Evolutionary conservation across 192 early-diverging fungal species (phyloP).

Genomic region (Coemansia sp.): DNA sequence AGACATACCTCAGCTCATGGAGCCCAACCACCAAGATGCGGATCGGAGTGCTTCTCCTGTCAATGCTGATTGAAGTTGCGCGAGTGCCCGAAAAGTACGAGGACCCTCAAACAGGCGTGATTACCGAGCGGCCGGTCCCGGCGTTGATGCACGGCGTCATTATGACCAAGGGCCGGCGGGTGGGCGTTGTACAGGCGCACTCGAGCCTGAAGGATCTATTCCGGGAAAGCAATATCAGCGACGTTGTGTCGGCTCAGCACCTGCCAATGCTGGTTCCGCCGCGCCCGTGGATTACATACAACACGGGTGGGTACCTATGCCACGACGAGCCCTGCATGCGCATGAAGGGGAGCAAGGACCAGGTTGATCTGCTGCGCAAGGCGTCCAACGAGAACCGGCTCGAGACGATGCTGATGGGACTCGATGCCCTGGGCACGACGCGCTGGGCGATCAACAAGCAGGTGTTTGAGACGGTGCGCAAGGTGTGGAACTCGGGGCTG

Average conservation of each 20-base stretch:
- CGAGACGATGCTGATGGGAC: slow-evolving; percentile 58
- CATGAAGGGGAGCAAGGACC: slow-evolving; percentile 61
- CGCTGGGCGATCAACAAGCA: slow-evolving; percentile 83
- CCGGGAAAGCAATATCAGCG: slow-evolving; percentile 51
- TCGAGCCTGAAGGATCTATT: slow-evolving; percentile 64
- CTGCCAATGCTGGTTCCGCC: slow-evolving; percentile 93
- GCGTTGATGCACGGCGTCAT: slow-evolving; percentile 74
- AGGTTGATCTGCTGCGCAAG: slow-evolving; percentile 67
- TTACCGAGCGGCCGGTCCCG: slow-evolving; percentile 55
- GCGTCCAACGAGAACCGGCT: slow-evolving; percentile 75
- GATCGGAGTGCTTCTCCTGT: slow-evolving; percentile 55
- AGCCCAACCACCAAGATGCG: slow-evolving; percentile 52
- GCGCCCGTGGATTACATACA: slow-evolving; percentile 81
- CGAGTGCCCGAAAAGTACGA: slow-evolving; percentile 56
- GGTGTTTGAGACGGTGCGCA: slow-evolving; percentile 70
- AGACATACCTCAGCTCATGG: slow-evolving; percentile 46
- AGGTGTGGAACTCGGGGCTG: slow-evolving; percentile 85
- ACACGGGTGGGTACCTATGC: slow-evolving; percentile 81
- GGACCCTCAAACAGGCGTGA: slow-evolving; percentile 55
- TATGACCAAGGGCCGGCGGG: slow-evolving; percentile 55
- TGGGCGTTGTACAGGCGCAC: slow-evolving; percentile 71
- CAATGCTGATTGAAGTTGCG: slow-evolving; percentile 64
- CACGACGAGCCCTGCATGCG: slow-evolving; percentile 70
- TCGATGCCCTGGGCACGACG: slow-evolving; percentile 85
- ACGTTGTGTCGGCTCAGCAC: slow-evolving; percentile 63